A percentile compares a stretch with the other conserved stretches of the same genome.
These are phyloP conservation scores for Brassica hybrid DNA, from an alignment of 441 rosid genomes.

Conservation along the genomic window DNA sequence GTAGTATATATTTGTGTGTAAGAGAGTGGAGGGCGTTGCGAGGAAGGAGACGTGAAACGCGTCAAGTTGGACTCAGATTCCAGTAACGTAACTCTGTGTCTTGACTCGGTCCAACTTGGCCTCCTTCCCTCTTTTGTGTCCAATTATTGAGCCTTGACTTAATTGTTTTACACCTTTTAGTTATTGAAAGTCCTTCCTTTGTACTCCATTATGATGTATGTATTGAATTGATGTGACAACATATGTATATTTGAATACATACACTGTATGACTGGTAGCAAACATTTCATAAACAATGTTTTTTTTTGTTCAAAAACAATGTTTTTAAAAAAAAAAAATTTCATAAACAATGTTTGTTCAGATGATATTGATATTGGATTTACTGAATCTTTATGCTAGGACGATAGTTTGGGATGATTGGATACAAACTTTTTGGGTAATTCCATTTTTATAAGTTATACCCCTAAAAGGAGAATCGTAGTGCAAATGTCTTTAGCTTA, in stretches of 20 bases:
- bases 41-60: neutral
- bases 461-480: neutral
- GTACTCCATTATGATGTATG: neutral
- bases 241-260: constrained; percentile 1
- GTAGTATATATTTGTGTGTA: too few relatives aligned
- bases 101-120: too few relatives aligned
- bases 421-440: neutral
- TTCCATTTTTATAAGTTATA: neutral
- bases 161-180: too few relatives aligned
- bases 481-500: neutral
- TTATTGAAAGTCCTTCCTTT: neutral
- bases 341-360: constrained; percentile 5
- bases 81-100: constrained; percentile 2
- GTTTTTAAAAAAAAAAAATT: too few relatives aligned
- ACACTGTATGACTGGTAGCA: neutral
- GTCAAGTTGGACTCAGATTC: constrained; percentile 8
- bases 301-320: too few relatives aligned
- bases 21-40: neutral
- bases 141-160: too few relatives aligned
- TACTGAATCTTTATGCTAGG: constrained; percentile 2
- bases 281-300: neutral
- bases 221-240: neutral
- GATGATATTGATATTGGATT: neutral
- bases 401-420: neutral
- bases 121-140: too few relatives aligned